These are phyloP conservation scores for Lactarius deliciosus DNA, from an alignment of 768 basidiomycete genomes.

Conservation along the genomic window DNA sequence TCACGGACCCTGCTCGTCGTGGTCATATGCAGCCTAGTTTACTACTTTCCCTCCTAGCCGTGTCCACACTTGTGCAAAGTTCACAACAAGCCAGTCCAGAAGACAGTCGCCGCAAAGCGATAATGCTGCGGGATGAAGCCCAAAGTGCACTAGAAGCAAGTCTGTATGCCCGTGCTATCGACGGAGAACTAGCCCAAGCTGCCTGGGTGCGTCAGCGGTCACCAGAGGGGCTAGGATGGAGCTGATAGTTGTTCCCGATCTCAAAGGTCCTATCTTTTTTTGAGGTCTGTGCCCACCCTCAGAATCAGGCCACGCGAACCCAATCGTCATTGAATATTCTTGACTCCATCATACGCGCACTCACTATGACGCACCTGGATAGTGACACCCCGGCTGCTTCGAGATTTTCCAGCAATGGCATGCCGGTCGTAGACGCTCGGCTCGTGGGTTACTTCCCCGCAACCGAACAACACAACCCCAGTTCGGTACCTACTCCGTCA, in stretches of 20 bases:
- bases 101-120: slow-evolving; percentile 53
- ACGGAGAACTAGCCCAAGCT: slow-evolving; percentile 71
- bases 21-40: slow-evolving; percentile 66
- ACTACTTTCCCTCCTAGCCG: slow-evolving; percentile 58
- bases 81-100: slow-evolving; percentile 56
- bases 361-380: slow-evolving; percentile 61
- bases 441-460: slow-evolving; percentile 8
- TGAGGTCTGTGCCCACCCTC: slow-evolving; percentile 68
- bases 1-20: slow-evolving; percentile 54
- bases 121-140: slow-evolving; percentile 64
- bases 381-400: slow-evolving; percentile 43
- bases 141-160: slow-evolving; percentile 71
- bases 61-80: slow-evolving; percentile 70
- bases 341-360: slow-evolving; percentile 64
- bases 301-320: slow-evolving; percentile 53
- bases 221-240: background rate
- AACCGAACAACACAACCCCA: background rate
- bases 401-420: slow-evolving; percentile 16
- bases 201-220: slow-evolving; percentile 56
- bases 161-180: slow-evolving; percentile 67
- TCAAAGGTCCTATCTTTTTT: slow-evolving; percentile 66
- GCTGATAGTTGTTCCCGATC: slow-evolving; percentile 18
- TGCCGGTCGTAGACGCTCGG: slow-evolving; percentile 15
- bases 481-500: background rate
- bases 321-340: slow-evolving; percentile 58